Evolutionary conservation across 352 stramenopile genomes (phyloP), one percentile per base, ranked within the genome.

Genomic region (Phytopythium ostracodes): DNA sequence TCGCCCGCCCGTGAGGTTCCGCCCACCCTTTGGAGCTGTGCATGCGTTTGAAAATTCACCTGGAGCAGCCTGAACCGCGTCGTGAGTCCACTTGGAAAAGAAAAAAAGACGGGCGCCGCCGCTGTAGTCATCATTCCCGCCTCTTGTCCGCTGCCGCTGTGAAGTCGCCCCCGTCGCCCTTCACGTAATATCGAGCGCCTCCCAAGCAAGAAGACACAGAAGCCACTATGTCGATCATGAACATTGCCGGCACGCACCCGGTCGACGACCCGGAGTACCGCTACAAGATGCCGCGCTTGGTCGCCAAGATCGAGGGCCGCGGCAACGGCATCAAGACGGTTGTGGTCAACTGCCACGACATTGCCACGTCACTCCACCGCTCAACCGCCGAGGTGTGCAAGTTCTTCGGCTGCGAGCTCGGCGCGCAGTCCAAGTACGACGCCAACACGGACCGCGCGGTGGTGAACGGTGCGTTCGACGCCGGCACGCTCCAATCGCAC

Each of bases 311-410:
- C 63, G 98, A 99, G 87, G 98, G 98, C 40, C 89, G 96, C 57
- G 98, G 98, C 56, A 99, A 99, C 78, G 98, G 98, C 61, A 99
- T 99, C 75, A 99, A 99, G 84, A 99, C 98, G 36, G 84, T 98
- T 36, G 94, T 99, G 61, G 91, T 98, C 31, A 99, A 99, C 88
- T 98, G 98, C 63, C 84, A 83, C 18, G 96, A 99, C 49, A 82
- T 99, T 24, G 97, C 91, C 17, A 70, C 82, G 24, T 89, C 90
- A 49, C 81, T 99, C 27, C 93, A 99, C 72, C 95, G 97, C 56
- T 88, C 91, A 33, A 89, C 96, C 7, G 89, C 87, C 22, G 96
- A 99, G 77, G 96, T 99, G 29, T 99, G 90, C 92, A 99, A 98
- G 87, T 99, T 99, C 75, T 99, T 99, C 65, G 98, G 98, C 54